These are phyloP conservation scores for Byssoonygena ceratinophila DNA, from an alignment of 2,329 filamentous ascomycete genomes.

Conservation along the genomic window DNA sequence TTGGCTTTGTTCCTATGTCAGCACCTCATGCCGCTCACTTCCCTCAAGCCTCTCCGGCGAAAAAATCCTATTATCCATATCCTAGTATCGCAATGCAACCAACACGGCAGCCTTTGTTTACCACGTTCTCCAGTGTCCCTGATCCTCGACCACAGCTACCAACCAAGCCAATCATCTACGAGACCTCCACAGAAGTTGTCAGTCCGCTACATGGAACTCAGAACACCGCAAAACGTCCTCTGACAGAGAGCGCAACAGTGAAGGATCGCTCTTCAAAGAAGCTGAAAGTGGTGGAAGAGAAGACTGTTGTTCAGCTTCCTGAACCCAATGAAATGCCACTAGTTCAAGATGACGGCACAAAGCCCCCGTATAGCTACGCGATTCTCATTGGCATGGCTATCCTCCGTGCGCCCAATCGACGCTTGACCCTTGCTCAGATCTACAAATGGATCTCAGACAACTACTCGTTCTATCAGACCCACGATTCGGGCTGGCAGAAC, in stretches of 20 bases:
- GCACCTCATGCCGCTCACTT: conserved; percentile 36
- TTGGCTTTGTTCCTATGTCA: conserved; percentile 52
- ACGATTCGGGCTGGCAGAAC: conserved; percentile 93
- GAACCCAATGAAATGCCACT: conserved; percentile 67
- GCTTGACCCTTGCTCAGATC: conserved; percentile 83
- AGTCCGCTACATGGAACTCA: conserved; percentile 36
- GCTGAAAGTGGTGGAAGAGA: conserved; percentile 52
- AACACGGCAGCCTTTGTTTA: conserved; percentile 40
- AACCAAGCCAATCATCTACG: not conserved
- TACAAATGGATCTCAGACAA: conserved; percentile 99
- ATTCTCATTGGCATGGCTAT: conserved; percentile 96
- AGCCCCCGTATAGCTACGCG: conserved; percentile 88
- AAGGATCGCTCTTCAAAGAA: conserved; percentile 63
- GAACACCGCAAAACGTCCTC: conserved; percentile 45
- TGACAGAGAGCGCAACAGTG: conserved; percentile 63
- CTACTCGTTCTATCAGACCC: conserved; percentile 73
- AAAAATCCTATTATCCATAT: conserved; percentile 31
- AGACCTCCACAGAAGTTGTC: not conserved
- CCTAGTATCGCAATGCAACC: conserved; percentile 27
- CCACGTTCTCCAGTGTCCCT: conserved; percentile 39
- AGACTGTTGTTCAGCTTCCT: conserved; percentile 45
- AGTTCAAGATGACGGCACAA: conserved; percentile 74
- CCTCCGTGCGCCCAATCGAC: conserved; percentile 68
- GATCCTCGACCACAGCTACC: not conserved
- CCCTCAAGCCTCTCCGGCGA: conserved; percentile 38